These are phyloP conservation scores for Lasiosphaeriaceae sp. DNA, from an alignment of 495 filamentous ascomycete genomes.

Conservation along the genomic window DNA sequence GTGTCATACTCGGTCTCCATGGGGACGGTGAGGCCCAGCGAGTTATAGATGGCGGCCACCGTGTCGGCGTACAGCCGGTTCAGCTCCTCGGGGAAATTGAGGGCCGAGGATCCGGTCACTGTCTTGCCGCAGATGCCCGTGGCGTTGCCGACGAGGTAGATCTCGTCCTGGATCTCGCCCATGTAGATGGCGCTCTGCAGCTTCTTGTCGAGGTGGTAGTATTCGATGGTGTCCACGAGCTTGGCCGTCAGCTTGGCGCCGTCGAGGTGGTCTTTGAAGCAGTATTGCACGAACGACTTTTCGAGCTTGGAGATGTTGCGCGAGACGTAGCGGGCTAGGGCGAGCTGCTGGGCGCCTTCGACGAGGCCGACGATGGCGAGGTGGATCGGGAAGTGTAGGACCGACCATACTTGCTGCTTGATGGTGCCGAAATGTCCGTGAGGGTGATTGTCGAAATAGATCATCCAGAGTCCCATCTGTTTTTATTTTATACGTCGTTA, in stretches of 20 bases:
- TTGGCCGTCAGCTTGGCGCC: slow-evolving; percentile 14
- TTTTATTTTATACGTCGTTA: too few relatives aligned
- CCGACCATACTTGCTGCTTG: slow-evolving; percentile 58
- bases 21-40: slow-evolving; percentile 14
- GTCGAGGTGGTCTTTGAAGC: slow-evolving; percentile 28
- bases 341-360: slow-evolving; percentile 48
- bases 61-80: background rate
- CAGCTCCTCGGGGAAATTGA: slow-evolving; percentile 8
- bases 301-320: slow-evolving; percentile 8
- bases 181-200: slow-evolving; percentile 14
- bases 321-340: slow-evolving; percentile 25
- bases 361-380: slow-evolving; percentile 57
- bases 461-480: slow-evolving; percentile 48
- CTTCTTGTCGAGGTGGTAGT: slow-evolving; percentile 21
- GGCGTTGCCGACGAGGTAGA: slow-evolving; percentile 6
- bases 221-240: slow-evolving; percentile 6
- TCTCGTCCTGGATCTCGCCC: slow-evolving; percentile 1
- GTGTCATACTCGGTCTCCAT: background rate
- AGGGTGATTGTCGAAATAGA: slow-evolving; percentile 59
- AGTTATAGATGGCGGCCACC: slow-evolving; percentile 13
- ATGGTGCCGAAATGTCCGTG: slow-evolving; percentile 50
- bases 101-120: background rate
- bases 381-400: slow-evolving; percentile 65
- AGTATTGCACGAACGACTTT: slow-evolving; percentile 7
- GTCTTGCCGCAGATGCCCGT: slow-evolving; percentile 13